These are phyloP conservation scores for Trametes sp. DNA, from an alignment of 1,284 basidiomycete species.

Conservation along the genomic window DNA sequence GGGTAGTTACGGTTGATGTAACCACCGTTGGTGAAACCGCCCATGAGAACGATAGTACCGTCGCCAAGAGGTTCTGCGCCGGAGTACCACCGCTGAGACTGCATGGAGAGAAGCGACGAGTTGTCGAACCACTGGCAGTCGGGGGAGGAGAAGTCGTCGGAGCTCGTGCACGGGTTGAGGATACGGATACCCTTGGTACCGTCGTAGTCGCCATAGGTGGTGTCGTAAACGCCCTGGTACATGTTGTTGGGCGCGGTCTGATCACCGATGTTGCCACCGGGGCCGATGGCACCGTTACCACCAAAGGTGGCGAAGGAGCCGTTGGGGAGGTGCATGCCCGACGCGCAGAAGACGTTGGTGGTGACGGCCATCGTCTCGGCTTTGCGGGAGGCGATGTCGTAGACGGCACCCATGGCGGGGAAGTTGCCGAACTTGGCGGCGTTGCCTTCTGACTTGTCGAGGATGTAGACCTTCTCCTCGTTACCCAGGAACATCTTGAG, in stretches of 20 bases:
- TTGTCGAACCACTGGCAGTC: conserved; percentile 86
- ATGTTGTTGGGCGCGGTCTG: conserved; percentile 50
- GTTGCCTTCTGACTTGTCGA: conserved; percentile 63
- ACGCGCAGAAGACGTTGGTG: conserved; percentile 87
- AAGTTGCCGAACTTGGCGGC: conserved; percentile 55
- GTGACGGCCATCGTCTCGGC: conserved; percentile 71
- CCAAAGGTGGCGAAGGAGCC: conserved; percentile 54
- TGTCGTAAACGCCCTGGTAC: conserved; percentile 61
- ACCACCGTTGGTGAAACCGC: conserved; percentile 85
- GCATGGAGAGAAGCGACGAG: conserved; percentile 71
- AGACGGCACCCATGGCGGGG: conserved; percentile 49
- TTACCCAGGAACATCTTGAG: conserved; percentile 55
- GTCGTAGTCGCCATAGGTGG: conserved; percentile 70
- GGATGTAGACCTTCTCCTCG: conserved; percentile 52
- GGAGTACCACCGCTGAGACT: conserved; percentile 87
- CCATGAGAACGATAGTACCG: conserved; percentile 76
- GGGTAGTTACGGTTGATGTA: conserved; percentile 89
- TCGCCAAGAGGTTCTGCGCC: conserved; percentile 80
- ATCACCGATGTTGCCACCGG: conserved; percentile 71
- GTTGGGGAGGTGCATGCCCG: conserved; percentile 62
- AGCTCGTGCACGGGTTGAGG: conserved; percentile 74
- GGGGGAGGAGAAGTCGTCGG: conserved; percentile 54
- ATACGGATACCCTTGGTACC: conserved; percentile 75
- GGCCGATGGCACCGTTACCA: conserved; percentile 76
- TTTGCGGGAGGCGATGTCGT: conserved; percentile 60